Evolutionary conservation across 345 rosid genomes (phyloP), one percentile per base, ranked within the genome.

Genomic region (Pistacia atlantica): DNA sequence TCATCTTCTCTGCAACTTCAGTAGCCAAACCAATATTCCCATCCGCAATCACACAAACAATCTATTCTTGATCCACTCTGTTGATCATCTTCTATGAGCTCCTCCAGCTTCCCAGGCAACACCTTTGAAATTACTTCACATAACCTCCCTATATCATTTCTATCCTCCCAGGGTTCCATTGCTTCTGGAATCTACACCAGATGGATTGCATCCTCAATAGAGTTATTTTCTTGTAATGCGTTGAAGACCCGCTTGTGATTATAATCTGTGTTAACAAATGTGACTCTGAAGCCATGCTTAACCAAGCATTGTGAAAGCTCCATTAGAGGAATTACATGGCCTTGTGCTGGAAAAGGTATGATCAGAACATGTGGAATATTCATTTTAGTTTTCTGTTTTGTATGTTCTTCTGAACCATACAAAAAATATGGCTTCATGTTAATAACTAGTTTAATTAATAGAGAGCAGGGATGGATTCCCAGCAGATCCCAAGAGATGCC

Each of bases 1-100:
- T 48, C 67, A 73, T 35, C 69, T 73, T 66, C n/a, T 68, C 60
- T 5, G 81, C 81, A 18, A 72, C 25, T 59, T 73, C 56, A n/a
- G 66, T 16, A 33, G 67, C 68, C 62, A 69, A 73, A 11, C 73
- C 63, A 61, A 79, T 18, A 17, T 1, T n/a, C 20, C 33, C 58
- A 67, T 78, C 77, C 8, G 62, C 72, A 35, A 79, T 37, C 5
- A 79, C 65, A 54, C 71, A 74, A 5, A 18, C 38, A 14, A 74
- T 62, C 65, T 61, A 45, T 10, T 64, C 71, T 25, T n/a, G 75
- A 20, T 61, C 71, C 3, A 35, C 28, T 5, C 42, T 42, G 78
- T 63, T 35, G 6, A 35, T 28, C 17, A n/a, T 63, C 38, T 63
- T 63, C 67, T 37, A 65, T 65, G 28, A 65, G 28, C 20, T 17